Percentiles rank a stretch among this genome's conserved stretches.
Conservation (phyloP, 192 early-diverging fungal genomes). For the Backusella westeae region DNA sequence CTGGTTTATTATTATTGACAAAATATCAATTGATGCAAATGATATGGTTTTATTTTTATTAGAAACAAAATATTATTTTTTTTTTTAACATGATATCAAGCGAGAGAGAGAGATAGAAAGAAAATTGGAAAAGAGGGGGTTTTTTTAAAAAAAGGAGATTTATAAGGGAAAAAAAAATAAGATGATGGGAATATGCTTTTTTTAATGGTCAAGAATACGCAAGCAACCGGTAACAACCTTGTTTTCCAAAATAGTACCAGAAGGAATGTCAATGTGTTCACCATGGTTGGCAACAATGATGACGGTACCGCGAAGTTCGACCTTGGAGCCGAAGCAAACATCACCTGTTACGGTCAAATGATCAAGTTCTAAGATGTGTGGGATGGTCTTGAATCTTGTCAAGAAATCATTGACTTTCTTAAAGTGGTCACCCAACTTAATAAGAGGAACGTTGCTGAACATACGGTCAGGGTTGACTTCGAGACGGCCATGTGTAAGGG, state of each 20-base stretch:
- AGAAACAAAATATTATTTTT: not conserved
- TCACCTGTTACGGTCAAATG: slow-evolving; percentile 98
- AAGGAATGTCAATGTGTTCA: slow-evolving; percentile 92
- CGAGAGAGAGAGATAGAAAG: not conserved
- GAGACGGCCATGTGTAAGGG: slow-evolving; percentile 89
- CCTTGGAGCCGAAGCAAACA: slow-evolving; percentile 92
- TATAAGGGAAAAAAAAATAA: not conserved
- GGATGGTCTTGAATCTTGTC: slow-evolving; percentile 86
- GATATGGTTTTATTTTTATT: not conserved
- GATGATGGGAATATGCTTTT: slow-evolving; percentile 9
- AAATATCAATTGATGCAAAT: slow-evolving; percentile 5
- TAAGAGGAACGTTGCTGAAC: slow-evolving; percentile 89
- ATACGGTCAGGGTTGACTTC: slow-evolving; percentile 89
- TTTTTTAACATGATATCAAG: not conserved
- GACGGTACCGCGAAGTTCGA: slow-evolving; percentile 90
- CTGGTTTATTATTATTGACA: not conserved
- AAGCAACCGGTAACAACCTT: slow-evolving; percentile 99
- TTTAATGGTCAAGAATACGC: slow-evolving; percentile 79
- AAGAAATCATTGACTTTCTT: slow-evolving; percentile 92
- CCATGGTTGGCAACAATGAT: slow-evolving; percentile 99
- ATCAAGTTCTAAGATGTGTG: slow-evolving; percentile 96
- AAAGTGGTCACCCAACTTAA: slow-evolving; percentile 98
- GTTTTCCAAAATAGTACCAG: slow-evolving; percentile 91
- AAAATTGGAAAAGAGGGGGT: not conserved
- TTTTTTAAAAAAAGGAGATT: slow-evolving; percentile 9